Base-by-base conservation (phyloP, 768 basidiomycete species). In the Hericium coralloides region DNA sequence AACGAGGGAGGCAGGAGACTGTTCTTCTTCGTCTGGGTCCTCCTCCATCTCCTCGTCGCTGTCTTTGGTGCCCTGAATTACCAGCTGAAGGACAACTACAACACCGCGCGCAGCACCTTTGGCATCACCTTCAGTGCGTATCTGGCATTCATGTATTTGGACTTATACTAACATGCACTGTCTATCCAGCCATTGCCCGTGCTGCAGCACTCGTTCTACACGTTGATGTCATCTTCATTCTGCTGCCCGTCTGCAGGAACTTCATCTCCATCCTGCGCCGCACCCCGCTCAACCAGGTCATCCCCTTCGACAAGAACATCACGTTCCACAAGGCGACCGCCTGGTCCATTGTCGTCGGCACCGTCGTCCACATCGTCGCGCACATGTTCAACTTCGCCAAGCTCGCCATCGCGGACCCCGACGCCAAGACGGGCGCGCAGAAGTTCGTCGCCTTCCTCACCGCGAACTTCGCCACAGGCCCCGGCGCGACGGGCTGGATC, bases 221-320 rank as follows among this genome's bases (percentile, higher is more conserved):
- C 64, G 79, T 95, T 65, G 91, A 97, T 71, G 85, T 92, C 58
- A 83, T 91, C 60, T 91, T 95, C 76, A 94, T 98, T 70, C 83
- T 98, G 52, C 81, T 98, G 31, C 95, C 95, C 25, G 82, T 98
- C 68, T 98, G 95, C 79, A 84, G 95, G 59, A 95, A 92, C 74
- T 92, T 97, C 73, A 82, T 97, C 70, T 95, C 93, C 22, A 63
- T 95, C 49, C 78, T 95, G 50, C 87, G 95, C 25, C 83, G 85
- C 54, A 92, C 92, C 1, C 83, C 93, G 2, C 75, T 98, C 58
- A 91, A 90, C 73, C 78, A 82, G 61, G 71, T 92, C 73, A 89
- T 95, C 60, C 92, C 92, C 20, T 95, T 98, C 67, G 94, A 95
- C 77, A 89, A 93, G 76, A 92, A 88, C 68, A 83, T 97, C 70